These are phyloP conservation scores for Teunomyces gatunensis DNA, from an alignment of 805 yeast species.

Conservation along the genomic window DNA sequence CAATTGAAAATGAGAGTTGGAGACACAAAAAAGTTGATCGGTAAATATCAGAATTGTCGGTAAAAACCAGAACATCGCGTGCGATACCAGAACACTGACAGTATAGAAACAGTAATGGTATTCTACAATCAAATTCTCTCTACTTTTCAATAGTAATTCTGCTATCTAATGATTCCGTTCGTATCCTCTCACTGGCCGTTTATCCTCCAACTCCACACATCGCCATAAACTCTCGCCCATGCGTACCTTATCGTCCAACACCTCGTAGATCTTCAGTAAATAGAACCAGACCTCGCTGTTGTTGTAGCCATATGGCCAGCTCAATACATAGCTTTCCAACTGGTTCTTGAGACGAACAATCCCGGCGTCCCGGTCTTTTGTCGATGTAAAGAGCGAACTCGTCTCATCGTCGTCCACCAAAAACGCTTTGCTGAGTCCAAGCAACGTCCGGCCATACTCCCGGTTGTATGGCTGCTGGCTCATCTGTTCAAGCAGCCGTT, in stretches of 20 bases:
- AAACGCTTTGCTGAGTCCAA: conserved; percentile 54
- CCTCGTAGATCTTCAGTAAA: conserved; percentile 61
- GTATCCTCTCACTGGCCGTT: conserved; percentile 48
- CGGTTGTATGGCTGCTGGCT: conserved; percentile 21
- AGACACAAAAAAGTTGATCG: too few species aligned
- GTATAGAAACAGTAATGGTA: too few species aligned
- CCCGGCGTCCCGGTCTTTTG: conserved; percentile 58
- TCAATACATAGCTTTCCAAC: conserved; percentile 35
- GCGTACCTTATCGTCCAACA: conserved; percentile 47
- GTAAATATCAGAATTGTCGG: too few species aligned
- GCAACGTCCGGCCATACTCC: conserved; percentile 48
- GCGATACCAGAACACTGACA: too few species aligned
- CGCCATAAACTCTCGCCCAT: conserved; percentile 56
- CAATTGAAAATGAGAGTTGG: too few species aligned
- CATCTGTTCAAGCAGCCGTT: conserved; percentile 52
- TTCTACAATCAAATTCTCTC: too few species aligned
- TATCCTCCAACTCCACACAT: conserved; percentile 62
- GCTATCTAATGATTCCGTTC: too few species aligned
- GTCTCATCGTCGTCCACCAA: conserved; percentile 37
- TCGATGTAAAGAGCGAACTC: conserved; percentile 47
- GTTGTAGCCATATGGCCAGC: conserved; percentile 42
- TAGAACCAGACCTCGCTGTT: conserved; percentile 67
- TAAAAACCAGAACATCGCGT: too few species aligned
- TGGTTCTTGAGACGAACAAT: conserved; percentile 52
- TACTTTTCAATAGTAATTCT: too few species aligned